A percentile compares a stretch with the other conserved stretches of the same genome.
phyloP scores from a whole-genome alignment of 2,329 filamentous ascomycete species.

The Penicillium italicum region DNA sequence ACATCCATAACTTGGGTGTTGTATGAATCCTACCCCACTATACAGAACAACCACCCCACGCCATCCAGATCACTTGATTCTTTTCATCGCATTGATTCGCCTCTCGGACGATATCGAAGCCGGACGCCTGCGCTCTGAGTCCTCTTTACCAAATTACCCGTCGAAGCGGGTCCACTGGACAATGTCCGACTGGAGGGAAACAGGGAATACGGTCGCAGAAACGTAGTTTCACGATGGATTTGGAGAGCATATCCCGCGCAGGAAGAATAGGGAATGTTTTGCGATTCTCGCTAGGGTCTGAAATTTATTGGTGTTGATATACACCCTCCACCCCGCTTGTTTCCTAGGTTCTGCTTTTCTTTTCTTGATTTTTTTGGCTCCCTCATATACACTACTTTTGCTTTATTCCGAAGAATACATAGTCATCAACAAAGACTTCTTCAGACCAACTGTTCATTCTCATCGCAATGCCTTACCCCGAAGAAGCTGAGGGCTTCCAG shows the following conservation, averaged over 20 bases:
- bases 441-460: slow-evolving; percentile 5
- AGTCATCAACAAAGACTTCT: neutral
- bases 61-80: neutral
- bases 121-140: neutral
- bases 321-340: slow-evolving; percentile 4
- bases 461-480: slow-evolving; percentile 44
- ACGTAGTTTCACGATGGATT: neutral
- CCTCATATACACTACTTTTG: neutral
- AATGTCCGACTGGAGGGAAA: slow-evolving; percentile 7
- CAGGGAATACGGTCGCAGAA: neutral
- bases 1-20: neutral
- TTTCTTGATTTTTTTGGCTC: neutral
- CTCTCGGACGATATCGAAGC: slow-evolving; percentile 4
- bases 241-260: neutral
- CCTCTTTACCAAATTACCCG: neutral
- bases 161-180: neutral
- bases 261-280: neutral
- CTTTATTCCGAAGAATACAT: neutral
- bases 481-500: slow-evolving; percentile 47
- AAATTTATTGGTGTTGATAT: slow-evolving; percentile 10
- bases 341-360: neutral
- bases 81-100: neutral
- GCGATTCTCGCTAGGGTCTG: slow-evolving; percentile 1
- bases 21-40: neutral
- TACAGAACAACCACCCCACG: slow-evolving; percentile 1